These are phyloP conservation scores for Ganoderma lingzhi DNA, from an alignment of 1,284 basidiomycete genomes.

Conservation along the genomic window DNA sequence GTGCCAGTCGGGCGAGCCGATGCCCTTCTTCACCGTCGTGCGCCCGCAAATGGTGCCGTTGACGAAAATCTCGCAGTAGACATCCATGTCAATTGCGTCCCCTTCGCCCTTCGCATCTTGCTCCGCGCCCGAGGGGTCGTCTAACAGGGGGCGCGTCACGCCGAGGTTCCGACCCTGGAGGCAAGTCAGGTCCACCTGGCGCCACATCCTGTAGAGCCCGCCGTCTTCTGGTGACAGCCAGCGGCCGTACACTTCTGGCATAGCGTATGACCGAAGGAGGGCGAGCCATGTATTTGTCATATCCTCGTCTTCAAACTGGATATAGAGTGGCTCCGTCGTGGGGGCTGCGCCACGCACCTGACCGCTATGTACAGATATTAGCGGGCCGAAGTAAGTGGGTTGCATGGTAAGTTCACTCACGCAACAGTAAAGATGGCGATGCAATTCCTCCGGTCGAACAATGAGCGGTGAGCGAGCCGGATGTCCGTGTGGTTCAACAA, in stretches of 20 bases:
- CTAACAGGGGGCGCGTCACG: conserved; percentile 38
- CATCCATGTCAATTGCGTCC: conserved; percentile 68
- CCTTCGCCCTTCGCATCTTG: conserved; percentile 42
- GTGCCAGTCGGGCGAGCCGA: conserved; percentile 77
- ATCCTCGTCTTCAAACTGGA: conserved; percentile 69
- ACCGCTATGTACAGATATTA: conserved; percentile 47
- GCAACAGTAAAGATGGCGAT: conserved; percentile 70
- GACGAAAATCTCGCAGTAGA: conserved; percentile 75
- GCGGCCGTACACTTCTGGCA: conserved; percentile 78
- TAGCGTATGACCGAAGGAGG: conserved; percentile 78
- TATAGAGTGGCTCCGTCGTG: conserved; percentile 71
- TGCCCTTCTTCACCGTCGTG: conserved; percentile 74
- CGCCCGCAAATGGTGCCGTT: conserved; percentile 71
- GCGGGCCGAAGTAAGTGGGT: conserved; percentile 7
- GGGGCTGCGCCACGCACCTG: conserved; percentile 66
- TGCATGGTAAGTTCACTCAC: conserved; percentile 47
- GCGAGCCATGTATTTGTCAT: conserved; percentile 74
- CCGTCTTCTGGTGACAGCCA: conserved; percentile 65
- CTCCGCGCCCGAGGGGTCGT: conserved; percentile 29
- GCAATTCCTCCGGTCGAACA: conserved; percentile 77
- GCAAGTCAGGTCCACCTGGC: conserved; percentile 76
- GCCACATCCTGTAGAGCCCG: conserved; percentile 85
- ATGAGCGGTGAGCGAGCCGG: conserved; percentile 69
- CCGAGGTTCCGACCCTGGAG: conserved; percentile 77
- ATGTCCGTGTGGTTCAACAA: conserved; percentile 79